Evolutionary conservation across 768 basidiomycete genomes (phyloP).

Genomic region (Russula griseocarnosa): DNA sequence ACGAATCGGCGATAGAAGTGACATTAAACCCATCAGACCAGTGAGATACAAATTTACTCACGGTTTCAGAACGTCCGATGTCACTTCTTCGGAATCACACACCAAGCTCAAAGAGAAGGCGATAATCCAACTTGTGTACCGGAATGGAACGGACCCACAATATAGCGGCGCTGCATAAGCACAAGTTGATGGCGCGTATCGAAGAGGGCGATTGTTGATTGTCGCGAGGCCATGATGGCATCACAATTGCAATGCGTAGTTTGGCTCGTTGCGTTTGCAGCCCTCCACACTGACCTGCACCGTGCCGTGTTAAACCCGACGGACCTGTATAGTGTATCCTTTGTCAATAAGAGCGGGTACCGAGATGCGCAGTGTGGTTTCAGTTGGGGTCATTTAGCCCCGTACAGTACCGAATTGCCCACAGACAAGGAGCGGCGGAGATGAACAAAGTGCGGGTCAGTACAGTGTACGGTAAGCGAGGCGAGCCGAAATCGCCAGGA

Average conservation of each 20-base stretch:
- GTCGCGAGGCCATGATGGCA: neutral
- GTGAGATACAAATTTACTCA: neutral
- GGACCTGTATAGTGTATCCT: neutral
- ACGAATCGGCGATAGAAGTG: neutral
- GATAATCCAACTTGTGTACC: neutral
- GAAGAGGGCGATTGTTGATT: neutral
- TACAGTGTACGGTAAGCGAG: neutral
- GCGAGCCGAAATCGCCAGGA: neutral
- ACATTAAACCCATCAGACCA: neutral
- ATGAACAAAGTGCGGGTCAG: neutral
- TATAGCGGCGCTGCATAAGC: neutral
- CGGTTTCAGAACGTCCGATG: neutral
- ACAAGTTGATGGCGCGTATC: neutral
- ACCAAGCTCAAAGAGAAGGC: neutral
- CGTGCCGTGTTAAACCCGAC: slow-evolving; percentile 1
- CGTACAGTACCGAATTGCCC: neutral
- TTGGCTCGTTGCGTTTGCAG: neutral
- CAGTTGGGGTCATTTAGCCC: neutral
- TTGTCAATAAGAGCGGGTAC: neutral
- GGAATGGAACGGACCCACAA: neutral
- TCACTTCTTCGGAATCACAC: neutral
- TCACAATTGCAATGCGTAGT: neutral
- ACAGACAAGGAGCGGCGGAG: neutral
- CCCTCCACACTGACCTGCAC: neutral
- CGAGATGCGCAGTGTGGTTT: neutral